Base-by-base conservation (phyloP, 495 filamentous ascomycete species). In the Annulohypoxylon moriforme region DNA sequence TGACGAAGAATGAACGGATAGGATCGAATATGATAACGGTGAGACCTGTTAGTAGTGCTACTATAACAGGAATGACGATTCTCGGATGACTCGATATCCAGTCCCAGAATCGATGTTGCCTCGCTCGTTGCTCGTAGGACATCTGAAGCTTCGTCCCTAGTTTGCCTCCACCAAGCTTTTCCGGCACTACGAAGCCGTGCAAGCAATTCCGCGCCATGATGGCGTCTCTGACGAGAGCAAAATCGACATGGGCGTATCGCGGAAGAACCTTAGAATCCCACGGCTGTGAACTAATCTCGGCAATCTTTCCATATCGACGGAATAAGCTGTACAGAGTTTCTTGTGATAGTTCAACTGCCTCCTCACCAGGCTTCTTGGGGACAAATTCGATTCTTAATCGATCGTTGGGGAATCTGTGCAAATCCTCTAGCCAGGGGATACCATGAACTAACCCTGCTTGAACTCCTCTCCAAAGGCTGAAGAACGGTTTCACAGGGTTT, bases 1-100 rank as follows among this genome's bases (percentile, higher is more conserved):
- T 91, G 80, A 99, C 89, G 80, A 97, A 98, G 75, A 94, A 97
- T 1, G 94, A 95, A 27, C 96, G 88, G 50, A 94, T 89, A 11
- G 96, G 96, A 73, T 99, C 96, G 74, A 99, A 98, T 0, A 98
- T 81, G 14, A 91, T 89, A n/a, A 97, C 92, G 0, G 94, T 94
- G 57, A 97, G 85, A n/a, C 89, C 87, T 0, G 94, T 93, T 31
- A 97, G 66, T 14, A 97, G 72, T 8, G 93, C 94, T 8, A 92
- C 93, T 4, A 97, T 29, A 0, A 89, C 76, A 4, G 96, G 95
- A 53, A 99, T 92, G 36, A 96, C 91, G 29, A 98, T 91, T 25
- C 93, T 84, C 3, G 96, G 96, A 75, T 99, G 96, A 71, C 81
- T 92, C n/a, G 93, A 78, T 18, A 98, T 72, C 95, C 94, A 98